Evolutionary conservation across 306 rosid species (phyloP).

Genomic region (Cucumis hystrix): DNA sequence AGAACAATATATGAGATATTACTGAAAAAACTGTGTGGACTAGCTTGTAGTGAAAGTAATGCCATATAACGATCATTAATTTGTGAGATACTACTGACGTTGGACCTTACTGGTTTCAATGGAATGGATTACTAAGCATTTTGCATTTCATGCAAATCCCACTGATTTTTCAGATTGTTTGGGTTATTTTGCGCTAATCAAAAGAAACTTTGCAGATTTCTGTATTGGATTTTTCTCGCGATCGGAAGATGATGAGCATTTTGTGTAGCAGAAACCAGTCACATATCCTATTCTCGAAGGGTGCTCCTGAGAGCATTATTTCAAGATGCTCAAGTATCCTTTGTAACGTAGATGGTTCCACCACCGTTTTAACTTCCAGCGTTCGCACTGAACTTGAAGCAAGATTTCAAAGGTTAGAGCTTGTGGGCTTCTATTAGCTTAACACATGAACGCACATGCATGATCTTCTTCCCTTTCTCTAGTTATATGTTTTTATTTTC

Average conservation of each 20-base stretch:
- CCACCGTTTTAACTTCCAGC: conserved; percentile 53
- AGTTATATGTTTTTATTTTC: background rate
- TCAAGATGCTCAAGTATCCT: conserved; percentile 68
- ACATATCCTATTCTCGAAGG: conserved; percentile 75
- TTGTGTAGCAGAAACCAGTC: conserved; percentile 76
- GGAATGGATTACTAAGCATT: background rate
- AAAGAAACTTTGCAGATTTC: conserved; percentile 49
- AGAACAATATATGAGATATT: background rate
- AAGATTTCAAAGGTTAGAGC: conserved; percentile 59
- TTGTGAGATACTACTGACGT: background rate
- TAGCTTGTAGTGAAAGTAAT: background rate
- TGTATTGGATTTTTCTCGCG: conserved; percentile 76
- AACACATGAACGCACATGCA: background rate
- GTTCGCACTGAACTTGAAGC: conserved; percentile 61
- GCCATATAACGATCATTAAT: background rate
- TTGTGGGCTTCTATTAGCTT: background rate
- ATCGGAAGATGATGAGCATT: conserved; percentile 97
- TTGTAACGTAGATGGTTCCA: conserved; percentile 69
- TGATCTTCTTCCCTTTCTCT: background rate
- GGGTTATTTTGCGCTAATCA: background rate
- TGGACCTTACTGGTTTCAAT: background rate
- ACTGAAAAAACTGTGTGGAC: background rate
- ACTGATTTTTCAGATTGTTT: background rate
- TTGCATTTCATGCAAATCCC: background rate
- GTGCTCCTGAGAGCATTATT: conserved; percentile 92